A percentile compares a stretch with the other conserved stretches of the same genome.
Evolutionary conservation across 139 green algal genomes (phyloP).

Genomic region (Penium margaritaceum): DNA sequence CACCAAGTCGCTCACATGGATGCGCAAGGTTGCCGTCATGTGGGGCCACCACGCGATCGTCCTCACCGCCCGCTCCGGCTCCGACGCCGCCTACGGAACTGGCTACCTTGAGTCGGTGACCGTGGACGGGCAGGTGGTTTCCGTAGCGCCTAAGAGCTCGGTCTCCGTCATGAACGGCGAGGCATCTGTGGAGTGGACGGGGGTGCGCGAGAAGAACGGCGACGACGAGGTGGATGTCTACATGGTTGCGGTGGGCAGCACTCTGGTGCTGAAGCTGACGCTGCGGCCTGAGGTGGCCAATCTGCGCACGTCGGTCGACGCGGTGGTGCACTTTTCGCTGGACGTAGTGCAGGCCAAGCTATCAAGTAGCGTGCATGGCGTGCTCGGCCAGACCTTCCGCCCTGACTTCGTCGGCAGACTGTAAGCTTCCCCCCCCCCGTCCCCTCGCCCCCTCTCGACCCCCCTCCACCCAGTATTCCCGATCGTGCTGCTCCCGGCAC

Average conservation of each 20-base stretch:
- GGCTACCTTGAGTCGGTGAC: constrained; percentile 21
- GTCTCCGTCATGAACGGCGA: no score
- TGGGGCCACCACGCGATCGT: constrained; percentile 18
- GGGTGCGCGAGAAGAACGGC: no score
- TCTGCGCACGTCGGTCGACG: constrained; percentile 21
- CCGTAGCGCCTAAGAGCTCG: no score
- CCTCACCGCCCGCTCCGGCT: constrained; percentile 11
- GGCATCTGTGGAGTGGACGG: no score
- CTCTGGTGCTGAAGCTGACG: no score
- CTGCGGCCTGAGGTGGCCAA: constrained; percentile 15
- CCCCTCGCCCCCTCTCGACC: no score
- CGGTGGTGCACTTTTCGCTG: constrained; percentile 23
- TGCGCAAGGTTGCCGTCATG: constrained; percentile 18
- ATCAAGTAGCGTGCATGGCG: constrained; percentile 17
- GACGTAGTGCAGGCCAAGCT: constrained; percentile 5
- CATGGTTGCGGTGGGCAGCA: no score
- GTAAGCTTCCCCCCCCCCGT: no score
- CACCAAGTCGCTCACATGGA: constrained; percentile 28
- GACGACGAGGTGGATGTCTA: no score
- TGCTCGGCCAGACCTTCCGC: constrained; percentile 35
- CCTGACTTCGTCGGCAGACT: constrained; percentile 7
- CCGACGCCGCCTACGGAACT: not conserved
- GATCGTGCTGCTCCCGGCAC: no score
- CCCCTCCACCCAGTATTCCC: no score
- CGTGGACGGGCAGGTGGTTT: no score